Evolutionary conservation across 78 protist genomes (phyloP).

Genomic region (Dictyostelium firmibasis): DNA sequence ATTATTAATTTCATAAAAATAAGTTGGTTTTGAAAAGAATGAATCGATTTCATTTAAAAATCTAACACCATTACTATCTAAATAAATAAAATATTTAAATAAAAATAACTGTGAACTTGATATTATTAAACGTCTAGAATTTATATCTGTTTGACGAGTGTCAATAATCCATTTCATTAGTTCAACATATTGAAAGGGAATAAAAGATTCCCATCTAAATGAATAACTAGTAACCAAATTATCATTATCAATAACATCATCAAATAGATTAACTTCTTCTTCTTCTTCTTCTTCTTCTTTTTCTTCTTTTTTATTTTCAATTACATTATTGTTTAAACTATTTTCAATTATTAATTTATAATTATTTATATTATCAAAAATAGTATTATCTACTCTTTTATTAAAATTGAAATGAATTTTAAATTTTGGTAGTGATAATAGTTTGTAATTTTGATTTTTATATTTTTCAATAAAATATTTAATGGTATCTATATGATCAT

Average conservation of each 20-base stretch:
- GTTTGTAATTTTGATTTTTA: not conserved
- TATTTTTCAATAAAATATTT: not conserved
- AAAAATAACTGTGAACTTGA: not conserved
- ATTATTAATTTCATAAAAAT: not conserved
- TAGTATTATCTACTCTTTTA: not conserved
- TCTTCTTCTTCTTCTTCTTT: not conserved
- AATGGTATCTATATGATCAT: not conserved
- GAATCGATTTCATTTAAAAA: not conserved
- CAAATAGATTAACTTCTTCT: not conserved
- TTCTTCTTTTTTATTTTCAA: too few species aligned
- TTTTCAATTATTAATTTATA: not conserved
- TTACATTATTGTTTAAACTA: not conserved
- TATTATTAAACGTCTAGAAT: not conserved
- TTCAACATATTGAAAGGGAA: not conserved
- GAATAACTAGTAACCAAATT: not conserved
- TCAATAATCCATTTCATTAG: not conserved
- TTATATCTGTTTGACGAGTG: not conserved
- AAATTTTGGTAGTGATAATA: not conserved
- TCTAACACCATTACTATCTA: not conserved
- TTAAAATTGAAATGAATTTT: not conserved
- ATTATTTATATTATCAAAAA: not conserved
- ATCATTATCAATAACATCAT: not conserved
- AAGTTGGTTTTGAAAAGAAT: not conserved
- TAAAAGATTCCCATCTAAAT: not conserved
- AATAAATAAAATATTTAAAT: not conserved